A percentile compares a stretch with the other conserved stretches of the same genome.
Evolutionary conservation across 2,329 filamentous ascomycete species (phyloP).

Genomic region (Daldinia eschscholtzii): DNA sequence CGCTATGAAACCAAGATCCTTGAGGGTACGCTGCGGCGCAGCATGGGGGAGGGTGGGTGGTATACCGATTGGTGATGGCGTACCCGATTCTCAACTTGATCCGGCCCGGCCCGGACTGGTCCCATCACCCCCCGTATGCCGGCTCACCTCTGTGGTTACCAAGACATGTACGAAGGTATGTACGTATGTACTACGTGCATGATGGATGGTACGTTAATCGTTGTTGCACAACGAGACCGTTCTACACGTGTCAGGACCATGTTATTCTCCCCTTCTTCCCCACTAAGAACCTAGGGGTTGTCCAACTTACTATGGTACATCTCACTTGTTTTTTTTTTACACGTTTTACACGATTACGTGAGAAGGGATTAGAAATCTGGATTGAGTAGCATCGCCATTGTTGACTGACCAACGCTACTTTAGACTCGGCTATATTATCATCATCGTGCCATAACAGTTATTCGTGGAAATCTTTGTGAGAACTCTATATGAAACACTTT

Average conservation of each 20-base stretch:
- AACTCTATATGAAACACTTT: neutral
- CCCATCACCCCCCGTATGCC: slow-evolving; percentile 1
- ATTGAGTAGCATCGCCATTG: neutral
- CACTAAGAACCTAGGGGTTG: neutral
- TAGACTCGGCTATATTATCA: neutral
- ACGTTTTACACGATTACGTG: neutral
- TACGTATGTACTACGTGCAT: neutral
- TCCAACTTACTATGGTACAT: too few species aligned
- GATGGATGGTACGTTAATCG: slow-evolving; percentile 12
- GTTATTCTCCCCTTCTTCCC: slow-evolving; percentile 7
- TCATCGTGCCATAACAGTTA: neutral
- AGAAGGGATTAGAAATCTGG: neutral
- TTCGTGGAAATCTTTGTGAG: neutral
- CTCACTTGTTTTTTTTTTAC: too few species aligned
- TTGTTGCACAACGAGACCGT: neutral
- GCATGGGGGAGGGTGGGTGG: neutral
- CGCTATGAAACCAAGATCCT: slow-evolving; percentile 9
- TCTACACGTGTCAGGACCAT: slow-evolving; percentile 23
- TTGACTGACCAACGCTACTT: neutral
- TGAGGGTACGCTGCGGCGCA: slow-evolving; percentile 9
- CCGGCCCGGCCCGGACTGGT: slow-evolving; percentile 38
- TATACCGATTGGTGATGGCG: neutral
- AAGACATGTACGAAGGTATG: neutral
- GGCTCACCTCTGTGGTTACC: neutral
- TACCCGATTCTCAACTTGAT: slow-evolving; percentile 2